Conservation (phyloP, 2,329 filamentous ascomycete genomes). For the Raffaelea albimanens region DNA sequence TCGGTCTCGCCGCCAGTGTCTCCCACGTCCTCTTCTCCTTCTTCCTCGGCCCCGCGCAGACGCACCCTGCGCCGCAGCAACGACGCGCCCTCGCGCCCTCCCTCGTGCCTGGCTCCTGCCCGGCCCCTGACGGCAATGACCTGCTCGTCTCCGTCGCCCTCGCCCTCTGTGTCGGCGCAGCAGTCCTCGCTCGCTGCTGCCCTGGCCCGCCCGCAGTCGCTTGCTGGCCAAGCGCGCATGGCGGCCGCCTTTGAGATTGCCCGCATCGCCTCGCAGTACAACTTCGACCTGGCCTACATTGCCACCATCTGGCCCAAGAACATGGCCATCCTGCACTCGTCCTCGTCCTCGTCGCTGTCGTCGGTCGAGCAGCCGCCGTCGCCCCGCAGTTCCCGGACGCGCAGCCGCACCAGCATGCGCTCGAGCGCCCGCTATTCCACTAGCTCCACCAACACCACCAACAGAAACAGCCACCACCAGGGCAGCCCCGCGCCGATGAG, state of each 20-base stretch:
- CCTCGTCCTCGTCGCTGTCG: background rate
- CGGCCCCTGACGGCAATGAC: conserved; percentile 8
- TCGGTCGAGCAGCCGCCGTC: background rate
- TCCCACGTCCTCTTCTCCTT: background rate
- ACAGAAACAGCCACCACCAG: conserved; percentile 1
- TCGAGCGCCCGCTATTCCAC: background rate
- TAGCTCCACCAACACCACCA: background rate
- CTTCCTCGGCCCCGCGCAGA: background rate
- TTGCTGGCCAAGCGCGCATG: conserved; percentile 36
- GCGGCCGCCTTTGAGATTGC: conserved; percentile 45
- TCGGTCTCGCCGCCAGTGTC: background rate
- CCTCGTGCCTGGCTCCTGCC: conserved; percentile 15
- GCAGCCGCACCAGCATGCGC: background rate
- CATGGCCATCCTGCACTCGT: conserved; percentile 8
- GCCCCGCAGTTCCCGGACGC: conserved; percentile 2
- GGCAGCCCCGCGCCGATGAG: conserved; percentile 11
- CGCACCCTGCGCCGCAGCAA: conserved; percentile 3
- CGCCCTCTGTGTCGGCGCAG: background rate
- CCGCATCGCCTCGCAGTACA: conserved; percentile 44
- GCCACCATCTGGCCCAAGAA: conserved; percentile 46
- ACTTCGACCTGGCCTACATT: conserved; percentile 50
- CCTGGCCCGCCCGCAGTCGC: conserved; percentile 11
- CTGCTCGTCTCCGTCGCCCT: background rate
- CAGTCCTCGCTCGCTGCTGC: conserved; percentile 1
- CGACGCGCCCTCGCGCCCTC: conserved; percentile 17